Percentiles rank a stretch among this genome's conserved stretches.
Evolutionary conservation across 2,329 filamentous ascomycete species (phyloP).

Genomic region (Byssochlamys sp.): DNA sequence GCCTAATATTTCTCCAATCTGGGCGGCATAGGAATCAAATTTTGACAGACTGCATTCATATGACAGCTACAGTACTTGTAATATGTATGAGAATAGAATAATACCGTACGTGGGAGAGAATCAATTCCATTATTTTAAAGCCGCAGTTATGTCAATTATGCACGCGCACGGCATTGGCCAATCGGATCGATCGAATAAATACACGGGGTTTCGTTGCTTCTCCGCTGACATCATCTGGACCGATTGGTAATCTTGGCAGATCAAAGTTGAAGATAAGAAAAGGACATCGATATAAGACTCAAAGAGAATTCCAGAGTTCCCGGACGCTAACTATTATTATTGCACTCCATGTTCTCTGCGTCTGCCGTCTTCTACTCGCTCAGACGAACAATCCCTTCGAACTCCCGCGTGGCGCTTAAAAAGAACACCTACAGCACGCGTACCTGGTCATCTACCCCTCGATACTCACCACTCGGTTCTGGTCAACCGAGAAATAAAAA

Average conservation of each 20-base stretch:
- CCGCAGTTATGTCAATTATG: too few species aligned
- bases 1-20: background rate
- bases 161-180: too few species aligned
- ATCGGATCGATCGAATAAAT: background rate
- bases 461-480: background rate
- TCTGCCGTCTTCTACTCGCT: background rate
- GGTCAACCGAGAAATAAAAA: background rate
- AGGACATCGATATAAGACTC: background rate
- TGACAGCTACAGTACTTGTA: background rate
- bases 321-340: too few species aligned
- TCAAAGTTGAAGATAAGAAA: background rate
- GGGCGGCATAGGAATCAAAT: too few species aligned
- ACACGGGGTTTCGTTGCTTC: background rate
- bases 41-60: background rate
- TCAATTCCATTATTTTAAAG: too few species aligned
- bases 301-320: too few species aligned
- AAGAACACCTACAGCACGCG: background rate
- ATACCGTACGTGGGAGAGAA: too few species aligned
- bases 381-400: background rate
- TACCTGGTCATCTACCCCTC: background rate
- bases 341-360: background rate
- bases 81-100: too few species aligned
- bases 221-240: background rate
- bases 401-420: background rate
- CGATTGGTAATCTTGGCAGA: background rate